Percentiles rank a stretch among this genome's conserved stretches.
These are phyloP conservation scores for Fusarium sterilihyphosum DNA, from an alignment of 2,329 filamentous ascomycete genomes.

Conservation along the genomic window DNA sequence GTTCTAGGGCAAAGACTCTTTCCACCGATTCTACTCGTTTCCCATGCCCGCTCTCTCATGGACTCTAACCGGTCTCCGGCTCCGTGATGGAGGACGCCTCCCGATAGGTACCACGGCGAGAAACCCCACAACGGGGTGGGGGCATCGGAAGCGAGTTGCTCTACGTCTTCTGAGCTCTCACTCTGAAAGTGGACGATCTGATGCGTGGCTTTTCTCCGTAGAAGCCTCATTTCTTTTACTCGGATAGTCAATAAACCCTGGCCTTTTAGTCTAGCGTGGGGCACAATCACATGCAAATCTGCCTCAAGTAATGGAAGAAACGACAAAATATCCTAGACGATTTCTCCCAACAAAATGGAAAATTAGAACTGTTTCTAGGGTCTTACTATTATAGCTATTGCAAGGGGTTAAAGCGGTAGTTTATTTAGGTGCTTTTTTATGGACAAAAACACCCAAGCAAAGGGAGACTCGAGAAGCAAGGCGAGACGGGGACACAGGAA, in stretches of 20 bases:
- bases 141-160: conserved; percentile 30
- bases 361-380: background rate
- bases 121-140: conserved; percentile 38
- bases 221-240: conserved; percentile 21
- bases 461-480: background rate
- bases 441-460: conserved; percentile 1
- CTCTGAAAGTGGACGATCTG: background rate
- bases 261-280: conserved; percentile 25
- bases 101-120: conserved; percentile 40
- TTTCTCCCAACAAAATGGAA: conserved; percentile 14
- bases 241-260: conserved; percentile 2
- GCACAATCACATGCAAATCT: conserved; percentile 36
- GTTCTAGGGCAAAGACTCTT: background rate
- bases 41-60: conserved; percentile 24
- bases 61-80: conserved; percentile 36
- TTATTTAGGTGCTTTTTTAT: background rate
- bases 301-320: background rate
- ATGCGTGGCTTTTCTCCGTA: conserved; percentile 12
- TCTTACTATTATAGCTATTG: background rate
- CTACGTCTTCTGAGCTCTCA: conserved; percentile 3
- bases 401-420: conserved; percentile 3
- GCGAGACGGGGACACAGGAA: background rate
- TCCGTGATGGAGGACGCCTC: conserved; percentile 39
- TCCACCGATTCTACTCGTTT: conserved; percentile 35
- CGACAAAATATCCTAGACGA: conserved; percentile 2